Evolutionary conservation across 225 moss, liverwort and hornwort species (phyloP).

Genomic region (Polytrichum commune): DNA sequence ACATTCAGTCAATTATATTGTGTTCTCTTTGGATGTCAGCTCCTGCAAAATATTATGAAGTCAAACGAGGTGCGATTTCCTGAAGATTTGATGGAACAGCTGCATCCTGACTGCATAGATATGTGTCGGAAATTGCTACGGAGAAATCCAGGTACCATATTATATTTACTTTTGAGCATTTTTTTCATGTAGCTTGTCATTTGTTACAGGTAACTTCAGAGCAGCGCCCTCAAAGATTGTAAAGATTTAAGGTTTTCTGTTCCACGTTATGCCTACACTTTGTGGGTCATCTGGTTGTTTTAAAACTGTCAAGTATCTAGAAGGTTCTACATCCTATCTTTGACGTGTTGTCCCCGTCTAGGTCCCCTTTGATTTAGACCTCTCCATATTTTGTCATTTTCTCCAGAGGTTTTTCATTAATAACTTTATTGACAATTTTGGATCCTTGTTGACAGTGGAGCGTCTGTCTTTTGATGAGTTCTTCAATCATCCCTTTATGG

Average conservation of each 20-base stretch:
- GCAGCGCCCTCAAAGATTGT: too few species aligned
- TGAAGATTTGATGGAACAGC: slow-evolving; percentile 62
- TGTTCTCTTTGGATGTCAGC: slow-evolving; percentile 35
- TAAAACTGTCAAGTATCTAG: slow-evolving; percentile 6
- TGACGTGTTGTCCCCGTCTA: too few species aligned
- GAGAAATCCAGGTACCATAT: slow-evolving; percentile 70
- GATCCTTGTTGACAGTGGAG: slow-evolving; percentile 57
- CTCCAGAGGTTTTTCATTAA: too few species aligned
- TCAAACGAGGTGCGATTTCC: slow-evolving; percentile 87
- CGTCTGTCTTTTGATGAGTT: slow-evolving; percentile 98
- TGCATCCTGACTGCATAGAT: slow-evolving; percentile 92
- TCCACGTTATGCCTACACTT: not conserved
- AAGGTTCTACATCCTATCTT: slow-evolving; percentile 9
- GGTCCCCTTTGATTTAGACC: too few species aligned
- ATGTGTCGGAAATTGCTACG: slow-evolving; percentile 93
- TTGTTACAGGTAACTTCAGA: not conserved
- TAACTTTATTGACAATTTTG: not conserved
- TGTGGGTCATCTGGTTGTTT: slow-evolving; percentile 1
- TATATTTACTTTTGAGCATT: not conserved
- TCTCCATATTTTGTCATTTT: too few species aligned
- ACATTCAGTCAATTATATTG: too few species aligned
- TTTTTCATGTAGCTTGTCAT: not conserved
- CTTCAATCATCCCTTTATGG: slow-evolving; percentile 94
- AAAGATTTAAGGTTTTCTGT: too few species aligned
- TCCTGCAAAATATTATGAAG: slow-evolving; percentile 81